Evolutionary conservation across 306 rosid genomes (phyloP).

Genomic region (Potentilla sterilis): DNA sequence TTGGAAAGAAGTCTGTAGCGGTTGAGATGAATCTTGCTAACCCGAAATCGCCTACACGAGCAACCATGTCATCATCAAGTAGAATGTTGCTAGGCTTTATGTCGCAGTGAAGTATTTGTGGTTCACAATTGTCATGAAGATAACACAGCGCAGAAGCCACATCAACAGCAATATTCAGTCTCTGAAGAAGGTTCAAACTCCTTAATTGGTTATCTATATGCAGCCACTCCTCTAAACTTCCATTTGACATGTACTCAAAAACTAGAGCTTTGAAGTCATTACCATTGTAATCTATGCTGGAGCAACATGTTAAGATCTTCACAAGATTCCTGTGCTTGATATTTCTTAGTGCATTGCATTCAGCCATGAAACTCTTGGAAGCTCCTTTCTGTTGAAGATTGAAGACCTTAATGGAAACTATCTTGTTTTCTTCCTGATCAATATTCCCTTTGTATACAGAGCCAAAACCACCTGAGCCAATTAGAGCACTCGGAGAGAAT

Average conservation of each 20-base stretch:
- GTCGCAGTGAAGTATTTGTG: background rate
- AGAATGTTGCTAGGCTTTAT: background rate
- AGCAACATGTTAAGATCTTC: background rate
- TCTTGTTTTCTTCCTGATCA: background rate
- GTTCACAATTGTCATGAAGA: background rate
- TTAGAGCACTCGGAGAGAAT: conserved; percentile 19
- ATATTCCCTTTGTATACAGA: conserved; percentile 44
- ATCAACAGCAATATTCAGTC: background rate
- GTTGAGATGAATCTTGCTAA: background rate
- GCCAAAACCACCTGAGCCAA: conserved; percentile 40
- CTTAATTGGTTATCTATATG: background rate
- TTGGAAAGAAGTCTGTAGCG: background rate
- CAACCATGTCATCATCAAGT: background rate
- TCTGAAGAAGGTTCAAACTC: background rate
- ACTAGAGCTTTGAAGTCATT: background rate
- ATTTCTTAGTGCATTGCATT: background rate
- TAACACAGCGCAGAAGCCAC: background rate
- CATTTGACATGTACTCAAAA: background rate
- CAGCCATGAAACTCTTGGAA: background rate
- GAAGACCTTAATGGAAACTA: background rate
- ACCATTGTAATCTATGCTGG: background rate
- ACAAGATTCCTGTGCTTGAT: background rate
- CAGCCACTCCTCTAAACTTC: background rate
- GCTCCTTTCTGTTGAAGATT: background rate
- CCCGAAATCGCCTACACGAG: background rate